Evolutionary conservation across 352 stramenopile species (phyloP), one percentile per base, ranked within the genome.

Genomic region (Phytophthora colocasiae): DNA sequence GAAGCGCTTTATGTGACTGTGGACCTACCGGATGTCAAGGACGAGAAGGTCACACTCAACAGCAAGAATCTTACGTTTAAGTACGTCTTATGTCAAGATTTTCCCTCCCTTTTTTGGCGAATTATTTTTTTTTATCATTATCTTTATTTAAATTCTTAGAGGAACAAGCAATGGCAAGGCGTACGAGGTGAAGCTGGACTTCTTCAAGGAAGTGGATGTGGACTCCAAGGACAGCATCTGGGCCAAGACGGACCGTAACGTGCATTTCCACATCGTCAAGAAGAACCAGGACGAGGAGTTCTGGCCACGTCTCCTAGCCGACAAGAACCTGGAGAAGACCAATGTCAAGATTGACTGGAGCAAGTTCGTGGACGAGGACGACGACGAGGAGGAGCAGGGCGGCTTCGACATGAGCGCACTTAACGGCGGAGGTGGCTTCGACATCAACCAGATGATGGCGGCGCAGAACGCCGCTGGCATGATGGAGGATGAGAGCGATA

Each of bases 261-360:
- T 99, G 61, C 92, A 98, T 67, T 98, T 99, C 78, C 86, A 98
- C 73, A 96, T 99, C 51, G 83, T 98, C 66, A 99, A 99, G 80
- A 96, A 97, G 71, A 86, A 97, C 61, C 93, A 95, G 71, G 84
- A 93, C 55, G 95, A 90, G 29, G 94, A 97, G 45, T 99, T 98
- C 63, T 99, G 97, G 97, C 96, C 97, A 38, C 89, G 95, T 53
- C 79, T 99, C 65, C 79, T 99, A 50, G 87, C 97, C 63, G 96
- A 99, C 83, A 99, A 99, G 87, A 68, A 83, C 51, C 71, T 98
- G 53, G 94, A 98, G 77, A 99, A 99, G 85, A 98, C 97, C 71
- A 97, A 98, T 69, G 94, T 98, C 9, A 96, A 95, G 72, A 89
- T 98, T 70, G 96, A 99, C 80, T 99, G 96, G 96, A 89, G 94